Conservation (phyloP, 805 yeast genomes). For the Candida patagonica region DNA sequence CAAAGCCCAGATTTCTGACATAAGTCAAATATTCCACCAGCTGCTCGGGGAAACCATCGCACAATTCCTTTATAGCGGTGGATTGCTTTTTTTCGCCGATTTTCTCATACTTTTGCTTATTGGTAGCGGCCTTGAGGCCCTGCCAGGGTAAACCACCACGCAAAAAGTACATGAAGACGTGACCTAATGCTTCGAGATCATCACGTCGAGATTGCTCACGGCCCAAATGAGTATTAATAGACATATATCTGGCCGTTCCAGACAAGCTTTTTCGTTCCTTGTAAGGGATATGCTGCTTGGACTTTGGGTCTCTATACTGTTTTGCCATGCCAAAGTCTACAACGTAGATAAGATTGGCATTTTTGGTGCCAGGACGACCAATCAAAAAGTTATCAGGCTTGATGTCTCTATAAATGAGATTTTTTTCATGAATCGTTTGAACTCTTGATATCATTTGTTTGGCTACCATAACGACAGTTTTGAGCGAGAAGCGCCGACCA, state of each 20-base stretch:
- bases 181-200: conserved; percentile 90
- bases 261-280: conserved; percentile 91
- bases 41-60: conserved; percentile 84
- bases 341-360: conserved; percentile 76
- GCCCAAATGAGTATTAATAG: conserved; percentile 94
- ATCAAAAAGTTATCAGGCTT: conserved; percentile 95
- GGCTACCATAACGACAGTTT: conserved; percentile 89
- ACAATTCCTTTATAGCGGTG: conserved; percentile 75
- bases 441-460: conserved; percentile 88
- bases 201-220: conserved; percentile 95
- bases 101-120: conserved; percentile 93
- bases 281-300: conserved; percentile 92
- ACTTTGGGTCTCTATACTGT: conserved; percentile 92
- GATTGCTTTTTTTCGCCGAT: conserved; percentile 94
- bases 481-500: conserved; percentile 76
- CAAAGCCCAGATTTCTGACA: conserved; percentile 84
- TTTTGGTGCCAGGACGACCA: conserved; percentile 77
- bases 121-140: conserved; percentile 93
- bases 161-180: conserved; percentile 87
- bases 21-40: conserved; percentile 85
- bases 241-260: conserved; percentile 99
- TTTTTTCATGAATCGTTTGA: conserved; percentile 79
- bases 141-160: conserved; percentile 98
- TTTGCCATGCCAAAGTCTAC: conserved; percentile 99
- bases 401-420: conserved; percentile 89